Percentiles rank a stretch among this genome's conserved stretches.
phyloP scores from a whole-genome alignment of 768 basidiomycete species.

The Tricholoma matsutake region DNA sequence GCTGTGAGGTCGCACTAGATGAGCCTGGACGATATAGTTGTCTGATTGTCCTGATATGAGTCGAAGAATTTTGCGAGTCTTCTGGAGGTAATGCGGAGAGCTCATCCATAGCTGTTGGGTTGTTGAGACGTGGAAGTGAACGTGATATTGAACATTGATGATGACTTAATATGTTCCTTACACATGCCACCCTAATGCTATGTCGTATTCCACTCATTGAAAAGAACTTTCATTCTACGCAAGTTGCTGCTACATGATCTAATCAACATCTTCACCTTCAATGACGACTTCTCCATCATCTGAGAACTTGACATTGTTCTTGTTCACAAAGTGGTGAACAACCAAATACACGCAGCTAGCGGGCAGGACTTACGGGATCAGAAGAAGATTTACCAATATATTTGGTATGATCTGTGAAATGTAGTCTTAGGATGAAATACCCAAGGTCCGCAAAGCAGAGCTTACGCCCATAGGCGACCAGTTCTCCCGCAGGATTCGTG shows the following conservation, averaged over 20 bases:
- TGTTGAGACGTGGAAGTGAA: not conserved
- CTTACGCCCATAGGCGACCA: slow-evolving; percentile 83
- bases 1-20: slow-evolving; percentile 27
- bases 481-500: slow-evolving; percentile 54
- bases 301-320: slow-evolving; percentile 79
- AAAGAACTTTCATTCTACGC: not conserved
- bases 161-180: not conserved
- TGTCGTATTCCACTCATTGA: not conserved
- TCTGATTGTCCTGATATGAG: slow-evolving; percentile 25
- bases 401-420: slow-evolving; percentile 71
- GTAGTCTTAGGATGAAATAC: slow-evolving; percentile 7
- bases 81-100: slow-evolving; percentile 40
- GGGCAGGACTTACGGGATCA: slow-evolving; percentile 34
- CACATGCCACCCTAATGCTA: no score
- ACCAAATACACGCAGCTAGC: not conserved
- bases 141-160: not conserved
- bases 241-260: not conserved
- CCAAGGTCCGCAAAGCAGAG: slow-evolving; percentile 6
- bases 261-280: slow-evolving; percentile 57
- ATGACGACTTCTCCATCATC: slow-evolving; percentile 71
- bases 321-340: slow-evolving; percentile 4
- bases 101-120: slow-evolving; percentile 31
- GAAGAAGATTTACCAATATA: slow-evolving; percentile 69
- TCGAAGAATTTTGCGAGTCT: slow-evolving; percentile 24
- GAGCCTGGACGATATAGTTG: slow-evolving; percentile 25